phyloP scores from a whole-genome alignment of 2,329 filamentous ascomycete species.

The Anthostomella pinea region DNA sequence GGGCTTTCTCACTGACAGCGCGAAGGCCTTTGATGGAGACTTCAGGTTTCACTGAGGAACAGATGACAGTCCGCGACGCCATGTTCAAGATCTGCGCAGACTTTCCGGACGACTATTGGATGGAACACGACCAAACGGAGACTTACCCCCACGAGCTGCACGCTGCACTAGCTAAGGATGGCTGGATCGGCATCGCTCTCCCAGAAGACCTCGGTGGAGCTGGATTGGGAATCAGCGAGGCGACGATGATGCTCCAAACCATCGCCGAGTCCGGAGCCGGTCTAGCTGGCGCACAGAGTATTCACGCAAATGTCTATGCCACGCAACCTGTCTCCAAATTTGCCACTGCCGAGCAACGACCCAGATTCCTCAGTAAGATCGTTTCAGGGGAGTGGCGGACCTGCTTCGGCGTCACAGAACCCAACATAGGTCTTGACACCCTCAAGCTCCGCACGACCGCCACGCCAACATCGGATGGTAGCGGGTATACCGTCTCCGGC shows the following conservation, averaged over 20 bases:
- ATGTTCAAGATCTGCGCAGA: constrained; percentile 65
- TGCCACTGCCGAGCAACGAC: constrained; percentile 60
- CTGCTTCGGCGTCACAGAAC: constrained; percentile 85
- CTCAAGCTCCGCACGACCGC: constrained; percentile 67
- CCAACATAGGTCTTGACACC: constrained; percentile 76
- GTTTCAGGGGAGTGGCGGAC: constrained; percentile 69
- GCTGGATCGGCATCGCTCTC: constrained; percentile 79
- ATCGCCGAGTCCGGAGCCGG: constrained; percentile 76
- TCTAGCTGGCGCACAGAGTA: constrained; percentile 66
- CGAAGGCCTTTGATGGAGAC: constrained; percentile 61
- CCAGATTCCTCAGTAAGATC: constrained; percentile 67
- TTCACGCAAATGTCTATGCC: constrained; percentile 68
- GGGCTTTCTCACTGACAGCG: constrained; percentile 36
- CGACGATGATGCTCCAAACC: constrained; percentile 84
- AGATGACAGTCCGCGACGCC: constrained; percentile 69
- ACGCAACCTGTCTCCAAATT: constrained; percentile 75
- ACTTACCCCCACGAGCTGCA: constrained; percentile 75
- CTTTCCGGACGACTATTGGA: constrained; percentile 77
- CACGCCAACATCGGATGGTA: constrained; percentile 46
- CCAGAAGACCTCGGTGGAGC: constrained; percentile 72
- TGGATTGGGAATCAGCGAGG: constrained; percentile 75
- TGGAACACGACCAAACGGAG: constrained; percentile 66
- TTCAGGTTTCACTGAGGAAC: constrained; percentile 68
- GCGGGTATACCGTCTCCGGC: constrained; percentile 65
- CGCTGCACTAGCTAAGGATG: constrained; percentile 67